Conservation (phyloP, 441 rosid genomes). For the Gossypium schwendimanii region DNA sequence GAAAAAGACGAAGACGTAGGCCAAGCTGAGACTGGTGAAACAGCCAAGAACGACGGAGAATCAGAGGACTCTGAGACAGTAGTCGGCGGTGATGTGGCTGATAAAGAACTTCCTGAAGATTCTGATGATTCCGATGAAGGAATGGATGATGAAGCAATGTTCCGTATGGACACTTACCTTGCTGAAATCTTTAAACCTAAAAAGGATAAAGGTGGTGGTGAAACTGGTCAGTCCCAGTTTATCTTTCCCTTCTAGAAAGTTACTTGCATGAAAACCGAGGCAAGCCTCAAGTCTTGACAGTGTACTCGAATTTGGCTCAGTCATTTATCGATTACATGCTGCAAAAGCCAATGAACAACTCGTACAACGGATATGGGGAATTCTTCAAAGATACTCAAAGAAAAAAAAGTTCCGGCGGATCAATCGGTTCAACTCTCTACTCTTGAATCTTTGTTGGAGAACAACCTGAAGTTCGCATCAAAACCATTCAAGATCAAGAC, state of each 20-base stretch:
- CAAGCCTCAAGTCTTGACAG: constrained; percentile 71
- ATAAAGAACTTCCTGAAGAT: constrained; percentile 36
- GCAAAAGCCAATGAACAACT: constrained; percentile 78
- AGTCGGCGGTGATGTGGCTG: constrained; percentile 37
- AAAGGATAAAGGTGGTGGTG: constrained; percentile 52
- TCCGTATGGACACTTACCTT: constrained; percentile 82
- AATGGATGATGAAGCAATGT: constrained; percentile 97
- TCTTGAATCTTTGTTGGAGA: constrained; percentile 62
- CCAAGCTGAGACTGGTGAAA: constrained; percentile 52
- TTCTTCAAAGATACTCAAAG: constrained; percentile 69
- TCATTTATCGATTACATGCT: constrained; percentile 56
- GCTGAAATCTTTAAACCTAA: constrained; percentile 67
- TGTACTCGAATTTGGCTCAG: constrained; percentile 63
- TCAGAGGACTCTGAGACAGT: constrained; percentile 72
- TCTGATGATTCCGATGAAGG: constrained; percentile 73
- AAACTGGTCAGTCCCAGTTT: constrained; percentile 84
- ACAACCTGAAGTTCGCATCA: constrained; percentile 68
- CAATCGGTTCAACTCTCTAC: constrained; percentile 39
- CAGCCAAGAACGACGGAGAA: constrained; percentile 62
- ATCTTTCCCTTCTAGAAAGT: constrained; percentile 81
- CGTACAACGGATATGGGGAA: constrained; percentile 80
- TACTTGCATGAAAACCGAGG: constrained; percentile 88
- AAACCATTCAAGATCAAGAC: constrained; percentile 81
- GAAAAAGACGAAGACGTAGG: constrained; percentile 71
- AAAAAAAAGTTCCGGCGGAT: constrained; percentile 57